Base-by-base conservation (phyloP, 306 rosid species). In the Castanospermum australe region DNA sequence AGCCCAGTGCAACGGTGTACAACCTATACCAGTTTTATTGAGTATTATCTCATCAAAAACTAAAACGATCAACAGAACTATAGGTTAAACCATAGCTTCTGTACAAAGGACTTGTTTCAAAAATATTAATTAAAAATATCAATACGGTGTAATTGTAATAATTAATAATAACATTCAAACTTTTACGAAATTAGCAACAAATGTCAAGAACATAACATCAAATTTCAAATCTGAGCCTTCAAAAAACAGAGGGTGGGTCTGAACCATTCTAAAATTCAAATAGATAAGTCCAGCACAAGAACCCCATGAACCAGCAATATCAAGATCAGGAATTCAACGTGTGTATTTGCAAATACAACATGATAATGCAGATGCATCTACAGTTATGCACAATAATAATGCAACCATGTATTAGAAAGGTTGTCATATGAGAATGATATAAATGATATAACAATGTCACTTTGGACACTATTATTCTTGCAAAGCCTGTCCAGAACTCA, bases 1-100 rank as follows among this genome's bases (percentile, higher is more conserved):
- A 86, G 98, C 98, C 99, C 98, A 95, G 80, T 95, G 99, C 93
- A 95, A 76, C 0, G 99, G 98, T 18, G 99, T 90, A 87, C 97
- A 90, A 81, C 99, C 99, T 92, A 80, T 57, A 71, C 51, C 71
- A 70, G 78, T 71, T 83, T 79, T 63, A 70, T 42, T 54, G 17
- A 77, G 50, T 45, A 71, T 73, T 51, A 79, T 77, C 67, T 61
- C 69, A 74, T 15, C 51, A 15, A 47, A 21, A 75, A 73, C 28
- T n/a, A 71, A 64, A 84, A 64, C 64, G 28, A 61, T 50, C 38
- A 78, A 66, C 24, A 79, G 13, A 79, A 71, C 48, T 57, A 59
- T 20, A 20, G 69, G 52, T 18, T 25, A 47, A 67, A 62, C 48
- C 36, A 67, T 32, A 32, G 30, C 57, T 57, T 21, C 28, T 1